A percentile compares a stretch with the other conserved stretches of the same genome.
phyloP scores from a whole-genome alignment of 768 basidiomycete genomes.

The Auriscalpium microsporum region DNA sequence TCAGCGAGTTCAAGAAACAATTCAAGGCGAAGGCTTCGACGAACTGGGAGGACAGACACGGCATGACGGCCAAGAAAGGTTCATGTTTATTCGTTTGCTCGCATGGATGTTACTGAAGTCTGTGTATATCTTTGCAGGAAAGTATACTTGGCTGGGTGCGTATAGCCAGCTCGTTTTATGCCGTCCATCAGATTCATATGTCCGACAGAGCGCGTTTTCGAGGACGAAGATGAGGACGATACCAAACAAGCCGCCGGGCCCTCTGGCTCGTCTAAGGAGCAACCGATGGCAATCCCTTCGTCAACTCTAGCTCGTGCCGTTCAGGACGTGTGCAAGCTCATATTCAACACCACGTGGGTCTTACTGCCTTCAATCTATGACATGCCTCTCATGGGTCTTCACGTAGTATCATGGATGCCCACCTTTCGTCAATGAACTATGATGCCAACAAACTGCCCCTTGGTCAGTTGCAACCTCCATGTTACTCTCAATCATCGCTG shows the following conservation, averaged over 20 bases:
- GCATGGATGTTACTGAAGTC: too few species aligned
- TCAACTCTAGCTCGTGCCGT: conserved; percentile 36
- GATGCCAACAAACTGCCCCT: conserved; percentile 58
- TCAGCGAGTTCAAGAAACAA: conserved; percentile 51
- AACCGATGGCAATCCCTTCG: conserved; percentile 33
- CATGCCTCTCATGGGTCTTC: background rate
- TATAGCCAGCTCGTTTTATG: background rate
- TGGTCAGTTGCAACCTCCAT: conserved; percentile 23
- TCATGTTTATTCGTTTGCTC: background rate
- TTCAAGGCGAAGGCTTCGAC: conserved; percentile 46
- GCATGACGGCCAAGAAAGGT: conserved; percentile 47
- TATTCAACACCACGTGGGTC: conserved; percentile 41
- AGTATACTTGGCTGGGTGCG: conserved; percentile 53
- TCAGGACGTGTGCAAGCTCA: conserved; percentile 41
- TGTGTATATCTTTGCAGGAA: conserved; percentile 29
- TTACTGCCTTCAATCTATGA: background rate
- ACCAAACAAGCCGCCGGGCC: conserved; percentile 13
- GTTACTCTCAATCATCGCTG: background rate
- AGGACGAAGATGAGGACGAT: conserved; percentile 36
- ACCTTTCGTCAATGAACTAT: conserved; percentile 55
- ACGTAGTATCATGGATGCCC: conserved; percentile 41
- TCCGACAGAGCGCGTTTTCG: conserved; percentile 40
- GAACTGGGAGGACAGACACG: conserved; percentile 41
- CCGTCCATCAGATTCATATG: background rate
- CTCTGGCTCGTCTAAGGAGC: conserved; percentile 20